Percentiles rank a stretch among this genome's conserved stretches.
phyloP scores from a whole-genome alignment of 2,329 filamentous ascomycete genomes.

The Pestalotiopsis sp. region DNA sequence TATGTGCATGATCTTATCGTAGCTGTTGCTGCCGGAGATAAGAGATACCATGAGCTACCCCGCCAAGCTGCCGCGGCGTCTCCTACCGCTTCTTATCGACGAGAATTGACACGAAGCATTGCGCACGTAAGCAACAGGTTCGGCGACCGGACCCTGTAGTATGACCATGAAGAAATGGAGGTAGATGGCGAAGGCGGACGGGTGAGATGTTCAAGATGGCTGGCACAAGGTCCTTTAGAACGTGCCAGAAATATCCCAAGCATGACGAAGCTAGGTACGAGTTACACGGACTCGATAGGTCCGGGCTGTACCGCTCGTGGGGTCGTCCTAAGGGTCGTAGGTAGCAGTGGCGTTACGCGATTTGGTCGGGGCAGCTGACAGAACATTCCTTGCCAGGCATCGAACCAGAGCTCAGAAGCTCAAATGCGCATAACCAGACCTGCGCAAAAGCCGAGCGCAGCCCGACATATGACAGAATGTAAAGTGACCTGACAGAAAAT shows the following conservation, averaged over 20 bases:
- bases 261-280: not conserved
- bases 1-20: not conserved
- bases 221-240: too few relatives aligned
- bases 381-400: slow-evolving; percentile 2
- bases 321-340: not conserved
- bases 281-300: not conserved
- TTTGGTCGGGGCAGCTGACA: slow-evolving; percentile 8
- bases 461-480: not conserved
- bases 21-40: not conserved
- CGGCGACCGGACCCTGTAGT: too few relatives aligned
- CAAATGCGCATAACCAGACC: slow-evolving; percentile 6
- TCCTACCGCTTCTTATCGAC: not conserved
- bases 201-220: too few relatives aligned
- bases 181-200: too few relatives aligned
- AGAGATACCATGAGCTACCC: not conserved
- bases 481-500: not conserved
- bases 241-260: too few relatives aligned
- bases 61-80: not conserved
- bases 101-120: too few relatives aligned
- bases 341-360: not conserved
- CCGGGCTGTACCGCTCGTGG: not conserved
- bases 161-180: not conserved
- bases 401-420: not conserved
- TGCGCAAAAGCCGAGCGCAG: slow-evolving; percentile 1
- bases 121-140: too few relatives aligned